Conservation (phyloP, 441 rosid species). For the Adansonia grandidieri region DNA sequence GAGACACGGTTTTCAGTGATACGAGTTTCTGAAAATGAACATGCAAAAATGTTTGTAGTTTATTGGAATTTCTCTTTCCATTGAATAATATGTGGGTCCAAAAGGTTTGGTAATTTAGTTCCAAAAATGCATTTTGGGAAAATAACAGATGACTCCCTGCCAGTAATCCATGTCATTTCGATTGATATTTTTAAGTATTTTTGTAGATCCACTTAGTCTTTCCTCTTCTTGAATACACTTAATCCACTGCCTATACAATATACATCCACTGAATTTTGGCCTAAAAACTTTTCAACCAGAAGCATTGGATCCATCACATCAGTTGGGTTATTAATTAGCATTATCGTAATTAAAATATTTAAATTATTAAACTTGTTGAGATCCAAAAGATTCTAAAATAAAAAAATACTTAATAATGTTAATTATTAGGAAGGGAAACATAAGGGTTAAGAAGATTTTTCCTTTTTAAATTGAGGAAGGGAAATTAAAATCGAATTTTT, state of each 20-base stretch:
- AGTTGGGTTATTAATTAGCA: background rate
- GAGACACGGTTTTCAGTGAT: conserved; percentile 23
- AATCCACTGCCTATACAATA: no score
- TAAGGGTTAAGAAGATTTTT: background rate
- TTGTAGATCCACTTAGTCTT: no score
- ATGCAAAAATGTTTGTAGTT: background rate
- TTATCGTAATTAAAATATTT: background rate
- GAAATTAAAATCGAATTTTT: background rate
- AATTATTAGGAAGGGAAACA: background rate
- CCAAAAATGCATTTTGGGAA: no score
- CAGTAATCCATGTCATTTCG: no score
- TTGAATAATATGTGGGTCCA: background rate
- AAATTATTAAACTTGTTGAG: background rate
- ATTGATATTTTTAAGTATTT: no score
- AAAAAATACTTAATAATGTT: background rate
- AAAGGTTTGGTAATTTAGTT: no score
- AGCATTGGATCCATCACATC: background rate
- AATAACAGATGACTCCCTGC: no score
- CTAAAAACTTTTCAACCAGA: background rate
- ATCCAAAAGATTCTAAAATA: background rate
- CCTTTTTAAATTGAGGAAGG: background rate
- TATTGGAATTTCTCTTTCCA: background rate
- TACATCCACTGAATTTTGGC: background rate
- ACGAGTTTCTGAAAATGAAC: background rate
- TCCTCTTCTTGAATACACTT: no score